These are phyloP conservation scores for Hanseniaspora lindneri DNA, from an alignment of 805 yeast species.

Conservation along the genomic window DNA sequence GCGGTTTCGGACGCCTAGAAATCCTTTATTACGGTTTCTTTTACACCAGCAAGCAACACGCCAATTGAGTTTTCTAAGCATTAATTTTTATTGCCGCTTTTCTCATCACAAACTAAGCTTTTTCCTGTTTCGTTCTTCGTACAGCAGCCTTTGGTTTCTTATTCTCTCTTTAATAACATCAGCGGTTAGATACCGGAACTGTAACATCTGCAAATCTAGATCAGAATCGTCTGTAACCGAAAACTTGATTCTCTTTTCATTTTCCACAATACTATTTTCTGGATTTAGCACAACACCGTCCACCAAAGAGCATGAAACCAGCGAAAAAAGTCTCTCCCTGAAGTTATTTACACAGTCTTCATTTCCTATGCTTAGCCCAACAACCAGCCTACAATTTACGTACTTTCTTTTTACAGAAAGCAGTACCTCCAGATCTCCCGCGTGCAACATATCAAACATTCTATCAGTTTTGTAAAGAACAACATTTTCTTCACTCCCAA, in stretches of 20 bases:
- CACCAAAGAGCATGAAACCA: slow-evolving; percentile 73
- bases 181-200: slow-evolving; percentile 42
- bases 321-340: slow-evolving; percentile 75
- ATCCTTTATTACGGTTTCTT: too few species aligned
- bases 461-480: slow-evolving; percentile 55
- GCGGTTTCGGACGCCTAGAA: too few species aligned
- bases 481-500: slow-evolving; percentile 18
- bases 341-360: slow-evolving; percentile 65
- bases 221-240: not conserved
- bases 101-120: too few species aligned
- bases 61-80: too few species aligned
- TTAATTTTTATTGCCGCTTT: too few species aligned
- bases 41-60: too few species aligned
- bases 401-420: slow-evolving; percentile 31
- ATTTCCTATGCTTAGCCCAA: slow-evolving; percentile 43
- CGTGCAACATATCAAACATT: slow-evolving; percentile 82
- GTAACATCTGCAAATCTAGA: slow-evolving; percentile 33
- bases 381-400: slow-evolving; percentile 40
- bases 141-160: slow-evolving; percentile 49
- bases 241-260: too few species aligned
- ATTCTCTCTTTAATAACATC: slow-evolving; percentile 59
- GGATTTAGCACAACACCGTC: slow-evolving; percentile 55
- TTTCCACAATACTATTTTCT: slow-evolving; percentile 14
- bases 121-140: slow-evolving; percentile 73
- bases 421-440: slow-evolving; percentile 78